Evolutionary conservation across 768 basidiomycete species (phyloP).

Genomic region (Neoboletus brunneissimus): DNA sequence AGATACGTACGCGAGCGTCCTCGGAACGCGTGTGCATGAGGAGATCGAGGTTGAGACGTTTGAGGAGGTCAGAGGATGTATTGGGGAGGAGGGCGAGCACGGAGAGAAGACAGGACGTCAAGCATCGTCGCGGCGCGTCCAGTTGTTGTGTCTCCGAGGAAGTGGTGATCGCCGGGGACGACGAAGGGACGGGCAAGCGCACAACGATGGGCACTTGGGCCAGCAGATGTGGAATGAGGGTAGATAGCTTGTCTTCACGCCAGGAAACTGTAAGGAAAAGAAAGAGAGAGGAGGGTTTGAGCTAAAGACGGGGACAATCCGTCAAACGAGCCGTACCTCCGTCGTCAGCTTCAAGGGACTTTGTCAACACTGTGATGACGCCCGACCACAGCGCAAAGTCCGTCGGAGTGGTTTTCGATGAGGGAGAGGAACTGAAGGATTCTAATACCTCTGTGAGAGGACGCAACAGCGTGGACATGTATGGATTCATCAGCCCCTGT

Average conservation of each 20-base stretch:
- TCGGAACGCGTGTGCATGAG: constrained; percentile 91
- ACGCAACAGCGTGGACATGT: constrained; percentile 74
- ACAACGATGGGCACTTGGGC: constrained; percentile 61
- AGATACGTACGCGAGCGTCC: constrained; percentile 61
- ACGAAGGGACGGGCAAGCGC: constrained; percentile 19
- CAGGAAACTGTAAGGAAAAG: constrained; percentile 64
- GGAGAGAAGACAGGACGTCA: constrained; percentile 20
- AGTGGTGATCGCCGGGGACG: background rate
- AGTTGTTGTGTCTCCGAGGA: background rate
- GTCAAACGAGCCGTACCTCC: constrained; percentile 51
- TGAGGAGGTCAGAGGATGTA: constrained; percentile 47
- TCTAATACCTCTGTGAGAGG: constrained; percentile 65
- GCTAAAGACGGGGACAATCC: background rate
- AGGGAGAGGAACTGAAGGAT: constrained; percentile 39
- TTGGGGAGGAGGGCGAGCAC: constrained; percentile 17
- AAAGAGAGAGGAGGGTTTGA: background rate
- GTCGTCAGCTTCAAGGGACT: constrained; percentile 76
- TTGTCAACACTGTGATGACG: constrained; percentile 58
- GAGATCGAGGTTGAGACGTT: constrained; percentile 75
- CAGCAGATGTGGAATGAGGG: constrained; percentile 56
- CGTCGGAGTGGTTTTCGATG: constrained; percentile 17
- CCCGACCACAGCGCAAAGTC: constrained; percentile 59
- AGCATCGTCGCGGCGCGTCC: constrained; percentile 5
- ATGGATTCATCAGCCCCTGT: constrained; percentile 86
- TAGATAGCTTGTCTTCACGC: constrained; percentile 76